These are phyloP conservation scores for Irpex rosettiformis DNA, from an alignment of 1,284 basidiomycete genomes.

Conservation along the genomic window DNA sequence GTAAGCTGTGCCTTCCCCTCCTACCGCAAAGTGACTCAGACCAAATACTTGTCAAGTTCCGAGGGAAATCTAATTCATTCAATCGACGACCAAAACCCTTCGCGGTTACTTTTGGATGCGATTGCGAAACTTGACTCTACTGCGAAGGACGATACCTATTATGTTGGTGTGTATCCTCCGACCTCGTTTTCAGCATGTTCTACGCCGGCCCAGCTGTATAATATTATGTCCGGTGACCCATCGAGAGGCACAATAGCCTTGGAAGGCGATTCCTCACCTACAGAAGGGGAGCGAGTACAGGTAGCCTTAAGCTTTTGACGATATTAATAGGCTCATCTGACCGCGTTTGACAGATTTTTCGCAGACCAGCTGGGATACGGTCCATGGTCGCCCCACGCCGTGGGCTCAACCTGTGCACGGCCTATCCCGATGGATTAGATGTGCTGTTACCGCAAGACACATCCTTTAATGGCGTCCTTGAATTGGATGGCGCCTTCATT, in stretches of 20 bases:
- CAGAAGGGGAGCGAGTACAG: conserved; percentile 55
- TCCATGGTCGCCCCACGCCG: background rate
- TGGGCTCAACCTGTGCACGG: conserved; percentile 14
- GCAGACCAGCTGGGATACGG: conserved; percentile 12
- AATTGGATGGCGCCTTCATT: conserved; percentile 42
- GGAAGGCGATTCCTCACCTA: conserved; percentile 58
- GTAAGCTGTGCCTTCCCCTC: conserved; percentile 29
- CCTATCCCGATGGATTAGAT: conserved; percentile 16
- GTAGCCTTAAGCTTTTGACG: conserved; percentile 33
- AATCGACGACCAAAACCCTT: conserved; percentile 65
- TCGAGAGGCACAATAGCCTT: conserved; percentile 73
- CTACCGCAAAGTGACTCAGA: background rate
- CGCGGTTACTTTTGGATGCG: conserved; percentile 52
- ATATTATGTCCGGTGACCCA: conserved; percentile 77
- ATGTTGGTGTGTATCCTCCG: conserved; percentile 9
- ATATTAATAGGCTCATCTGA: background rate
- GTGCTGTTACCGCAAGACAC: conserved; percentile 10
- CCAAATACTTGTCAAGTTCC: conserved; percentile 38
- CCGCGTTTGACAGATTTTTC: conserved; percentile 14
- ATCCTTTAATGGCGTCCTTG: conserved; percentile 11
- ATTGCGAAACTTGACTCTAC: conserved; percentile 38
- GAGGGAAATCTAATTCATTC: conserved; percentile 75
- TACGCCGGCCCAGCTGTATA: conserved; percentile 43
- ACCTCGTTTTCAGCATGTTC: background rate
- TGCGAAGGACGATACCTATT: conserved; percentile 18